phyloP scores from a whole-genome alignment of 1,284 basidiomycete genomes.

The Gymnopus androsaceus region DNA sequence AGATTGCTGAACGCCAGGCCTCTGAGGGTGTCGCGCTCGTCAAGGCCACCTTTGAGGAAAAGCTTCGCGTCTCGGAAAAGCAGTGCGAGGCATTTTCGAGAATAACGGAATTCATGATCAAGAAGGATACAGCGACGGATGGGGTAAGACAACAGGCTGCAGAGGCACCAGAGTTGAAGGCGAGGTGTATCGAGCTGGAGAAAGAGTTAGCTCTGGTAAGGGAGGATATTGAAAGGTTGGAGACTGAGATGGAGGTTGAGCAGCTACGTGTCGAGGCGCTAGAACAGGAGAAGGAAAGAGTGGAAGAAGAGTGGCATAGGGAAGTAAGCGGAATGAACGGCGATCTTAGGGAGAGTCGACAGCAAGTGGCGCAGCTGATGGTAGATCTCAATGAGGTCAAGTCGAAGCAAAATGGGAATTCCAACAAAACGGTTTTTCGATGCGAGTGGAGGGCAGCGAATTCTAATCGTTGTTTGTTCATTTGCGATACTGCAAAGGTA shows the following conservation, averaged over 20 bases:
- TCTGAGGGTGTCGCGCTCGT: conserved; percentile 55
- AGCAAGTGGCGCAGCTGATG: neutral
- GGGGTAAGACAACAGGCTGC: neutral
- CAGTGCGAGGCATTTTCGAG: neutral
- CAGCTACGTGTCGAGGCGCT: neutral
- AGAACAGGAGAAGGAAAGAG: neutral
- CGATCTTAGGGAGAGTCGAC: neutral
- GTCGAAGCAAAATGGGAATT: neutral
- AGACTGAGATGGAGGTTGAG: neutral
- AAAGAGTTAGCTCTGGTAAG: neutral
- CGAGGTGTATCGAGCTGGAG: neutral
- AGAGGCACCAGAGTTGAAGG: conserved; percentile 1
- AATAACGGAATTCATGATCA: neutral
- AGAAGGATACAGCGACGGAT: neutral
- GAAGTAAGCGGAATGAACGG: neutral
- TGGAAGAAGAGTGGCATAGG: neutral
- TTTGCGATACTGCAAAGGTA: neutral
- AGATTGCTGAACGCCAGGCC: conserved; percentile 41
- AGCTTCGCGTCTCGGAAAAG: conserved; percentile 25
- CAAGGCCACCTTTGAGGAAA: conserved; percentile 45
- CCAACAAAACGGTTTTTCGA: neutral
- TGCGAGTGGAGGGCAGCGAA: neutral
- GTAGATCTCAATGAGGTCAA: neutral
- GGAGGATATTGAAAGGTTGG: neutral
- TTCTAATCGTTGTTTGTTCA: neutral